phyloP scores from a whole-genome alignment of 441 rosid species.

The Viola pubescens region DNA sequence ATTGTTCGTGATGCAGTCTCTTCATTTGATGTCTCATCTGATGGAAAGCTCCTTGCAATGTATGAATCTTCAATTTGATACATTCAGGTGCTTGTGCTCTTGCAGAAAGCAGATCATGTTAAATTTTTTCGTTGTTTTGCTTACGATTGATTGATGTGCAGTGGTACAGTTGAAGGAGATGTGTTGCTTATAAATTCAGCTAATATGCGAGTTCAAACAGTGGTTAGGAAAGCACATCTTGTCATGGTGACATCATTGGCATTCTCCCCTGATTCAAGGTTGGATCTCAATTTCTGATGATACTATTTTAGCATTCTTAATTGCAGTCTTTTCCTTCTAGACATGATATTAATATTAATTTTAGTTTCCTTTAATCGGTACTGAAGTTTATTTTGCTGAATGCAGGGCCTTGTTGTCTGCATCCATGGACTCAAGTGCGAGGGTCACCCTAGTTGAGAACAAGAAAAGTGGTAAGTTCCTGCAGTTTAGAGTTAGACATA shows the following conservation, averaged over 20 bases:
- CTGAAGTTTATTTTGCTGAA: slow-evolving; percentile 22
- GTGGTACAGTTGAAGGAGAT: slow-evolving; percentile 74
- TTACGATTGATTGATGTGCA: slow-evolving; percentile 27
- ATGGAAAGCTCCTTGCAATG: slow-evolving; percentile 83
- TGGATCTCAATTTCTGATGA: slow-evolving; percentile 11
- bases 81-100: slow-evolving; percentile 9
- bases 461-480: slow-evolving; percentile 32
- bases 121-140: background rate
- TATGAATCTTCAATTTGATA: slow-evolving; percentile 21
- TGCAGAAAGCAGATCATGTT: slow-evolving; percentile 6
- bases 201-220: slow-evolving; percentile 35
- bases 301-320: background rate
- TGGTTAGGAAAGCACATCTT: slow-evolving; percentile 65
- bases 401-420: slow-evolving; percentile 73
- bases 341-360: background rate
- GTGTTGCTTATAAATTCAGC: slow-evolving; percentile 45
- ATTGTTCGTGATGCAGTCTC: slow-evolving; percentile 48
- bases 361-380: background rate
- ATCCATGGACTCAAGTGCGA: slow-evolving; percentile 89
- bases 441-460: slow-evolving; percentile 54
- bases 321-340: background rate
- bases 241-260: slow-evolving; percentile 74
- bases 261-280: slow-evolving; percentile 92
- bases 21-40: slow-evolving; percentile 73
- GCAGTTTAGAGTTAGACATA: background rate